Evolutionary conservation across 441 rosid species (phyloP).

Genomic region (Gossypium davidsonii): DNA sequence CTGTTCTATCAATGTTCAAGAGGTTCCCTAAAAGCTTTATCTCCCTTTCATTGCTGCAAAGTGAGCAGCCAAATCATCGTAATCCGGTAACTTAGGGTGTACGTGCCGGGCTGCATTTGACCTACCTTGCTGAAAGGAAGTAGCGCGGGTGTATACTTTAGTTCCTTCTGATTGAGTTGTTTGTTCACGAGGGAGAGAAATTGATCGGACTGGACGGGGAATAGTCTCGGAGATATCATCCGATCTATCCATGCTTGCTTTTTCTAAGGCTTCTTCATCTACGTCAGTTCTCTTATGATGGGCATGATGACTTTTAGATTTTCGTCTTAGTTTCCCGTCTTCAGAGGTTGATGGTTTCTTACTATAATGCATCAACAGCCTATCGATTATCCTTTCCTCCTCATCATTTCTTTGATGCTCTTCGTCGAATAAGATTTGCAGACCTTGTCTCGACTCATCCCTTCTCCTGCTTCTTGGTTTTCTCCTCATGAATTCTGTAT

Average conservation of each 20-base stretch:
- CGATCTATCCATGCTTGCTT: conserved; percentile 16
- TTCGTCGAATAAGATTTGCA: conserved; percentile 55
- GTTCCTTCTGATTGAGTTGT: conserved; percentile 32
- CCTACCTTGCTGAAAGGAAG: conserved; percentile 70
- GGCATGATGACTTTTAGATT: conserved; percentile 42
- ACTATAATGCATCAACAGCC: conserved; percentile 77
- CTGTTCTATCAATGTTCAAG: not conserved
- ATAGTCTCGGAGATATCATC: conserved; percentile 32
- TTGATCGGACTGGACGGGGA: conserved; percentile 46
- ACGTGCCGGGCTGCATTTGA: conserved; percentile 59
- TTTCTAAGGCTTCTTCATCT: conserved; percentile 18
- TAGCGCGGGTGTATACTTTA: conserved; percentile 52
- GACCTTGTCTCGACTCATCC: conserved; percentile 55
- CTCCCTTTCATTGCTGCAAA: conserved; percentile 73
- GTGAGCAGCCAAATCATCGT: conserved; percentile 86
- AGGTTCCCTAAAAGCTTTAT: conserved; percentile 19
- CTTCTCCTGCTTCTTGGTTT: conserved; percentile 59
- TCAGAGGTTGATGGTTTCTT: conserved; percentile 61
- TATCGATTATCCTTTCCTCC: conserved; percentile 83
- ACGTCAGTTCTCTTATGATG: conserved; percentile 18
- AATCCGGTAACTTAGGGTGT: conserved; percentile 91
- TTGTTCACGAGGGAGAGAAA: conserved; percentile 64
- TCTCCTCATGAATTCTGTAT: conserved; percentile 28
- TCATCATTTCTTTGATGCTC: conserved; percentile 40
- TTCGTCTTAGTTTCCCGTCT: conserved; percentile 32